These are phyloP conservation scores for Fraxinus cuspidata DNA, from an alignment of 257 asterid genomes.

Conservation along the genomic window DNA sequence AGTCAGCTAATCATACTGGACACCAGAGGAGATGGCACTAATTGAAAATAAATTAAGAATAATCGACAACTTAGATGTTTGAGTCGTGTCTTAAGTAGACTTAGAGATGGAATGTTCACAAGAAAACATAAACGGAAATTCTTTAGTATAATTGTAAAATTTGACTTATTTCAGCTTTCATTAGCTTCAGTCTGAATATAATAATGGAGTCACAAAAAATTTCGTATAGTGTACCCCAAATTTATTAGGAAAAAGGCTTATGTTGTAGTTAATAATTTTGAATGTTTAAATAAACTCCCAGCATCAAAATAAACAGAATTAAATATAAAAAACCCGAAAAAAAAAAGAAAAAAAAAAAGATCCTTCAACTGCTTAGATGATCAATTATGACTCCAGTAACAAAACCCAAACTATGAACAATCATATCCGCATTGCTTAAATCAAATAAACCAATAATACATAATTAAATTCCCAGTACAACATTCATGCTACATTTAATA, in stretches of 20 bases:
- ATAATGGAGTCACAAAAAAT: neutral
- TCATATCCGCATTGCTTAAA: constrained; percentile 8
- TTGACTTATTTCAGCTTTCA: neutral
- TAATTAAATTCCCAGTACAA: neutral
- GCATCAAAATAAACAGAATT: neutral
- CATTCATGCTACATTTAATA: neutral
- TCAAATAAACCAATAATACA: neutral
- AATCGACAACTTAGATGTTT: no score
- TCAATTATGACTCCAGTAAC: constrained; percentile 5
- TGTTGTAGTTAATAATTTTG: neutral
- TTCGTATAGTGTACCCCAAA: neutral
- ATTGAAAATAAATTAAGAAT: neutral
- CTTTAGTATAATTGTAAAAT: neutral
- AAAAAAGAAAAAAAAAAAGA: neutral
- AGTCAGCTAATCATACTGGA: neutral
- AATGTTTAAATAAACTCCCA: neutral
- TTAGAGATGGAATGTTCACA: no score
- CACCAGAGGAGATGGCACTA: neutral
- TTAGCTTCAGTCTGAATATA: neutral
- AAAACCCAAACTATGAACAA: constrained; percentile 1
- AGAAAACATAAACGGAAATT: no score
- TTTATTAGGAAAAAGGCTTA: neutral
- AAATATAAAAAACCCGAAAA: neutral
- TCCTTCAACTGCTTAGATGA: neutral
- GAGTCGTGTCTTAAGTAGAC: no score